A percentile compares a stretch with the other conserved stretches of the same genome.
Evolutionary conservation across 192 early-diverging fungal genomes (phyloP).

Genomic region (Coemansia sp.): DNA sequence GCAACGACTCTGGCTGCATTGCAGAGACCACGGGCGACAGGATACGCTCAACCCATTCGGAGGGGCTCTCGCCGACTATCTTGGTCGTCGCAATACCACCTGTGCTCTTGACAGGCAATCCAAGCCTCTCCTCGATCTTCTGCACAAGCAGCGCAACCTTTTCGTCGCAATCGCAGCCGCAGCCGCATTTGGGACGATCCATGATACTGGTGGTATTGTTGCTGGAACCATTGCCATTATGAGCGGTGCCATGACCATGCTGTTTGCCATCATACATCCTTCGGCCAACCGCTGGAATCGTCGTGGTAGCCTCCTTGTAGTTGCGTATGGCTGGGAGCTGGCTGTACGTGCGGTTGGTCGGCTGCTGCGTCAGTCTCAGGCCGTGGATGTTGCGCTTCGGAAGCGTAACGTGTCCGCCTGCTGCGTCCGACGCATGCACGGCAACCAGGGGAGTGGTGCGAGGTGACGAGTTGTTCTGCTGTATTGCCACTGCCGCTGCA

Average conservation of each 20-base stretch:
- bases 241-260: not conserved
- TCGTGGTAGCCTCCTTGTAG: not conserved
- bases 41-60: conserved; percentile 33
- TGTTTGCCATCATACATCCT: not conserved
- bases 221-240: not conserved
- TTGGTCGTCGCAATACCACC: not conserved
- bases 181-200: conserved; percentile 37
- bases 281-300: not conserved
- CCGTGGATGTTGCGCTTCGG: conserved; percentile 4
- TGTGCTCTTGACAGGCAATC: conserved; percentile 9
- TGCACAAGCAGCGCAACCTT: conserved; percentile 43
- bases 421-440: not conserved
- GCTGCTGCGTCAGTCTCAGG: not conserved
- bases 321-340: not conserved
- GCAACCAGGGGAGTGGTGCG: not conserved
- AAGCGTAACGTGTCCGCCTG: not conserved
- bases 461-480: conserved; percentile 2
- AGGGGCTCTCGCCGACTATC: conserved; percentile 9
- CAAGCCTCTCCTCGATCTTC: conserved; percentile 43
- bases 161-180: conserved; percentile 50
- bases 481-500: not conserved
- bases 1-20: conserved; percentile 5
- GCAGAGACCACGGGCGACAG: conserved; percentile 27
- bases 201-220: not conserved
- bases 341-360: not conserved